These are phyloP conservation scores for Ceratobasidium sp. DNA, from an alignment of 1,284 basidiomycete genomes.

Conservation along the genomic window DNA sequence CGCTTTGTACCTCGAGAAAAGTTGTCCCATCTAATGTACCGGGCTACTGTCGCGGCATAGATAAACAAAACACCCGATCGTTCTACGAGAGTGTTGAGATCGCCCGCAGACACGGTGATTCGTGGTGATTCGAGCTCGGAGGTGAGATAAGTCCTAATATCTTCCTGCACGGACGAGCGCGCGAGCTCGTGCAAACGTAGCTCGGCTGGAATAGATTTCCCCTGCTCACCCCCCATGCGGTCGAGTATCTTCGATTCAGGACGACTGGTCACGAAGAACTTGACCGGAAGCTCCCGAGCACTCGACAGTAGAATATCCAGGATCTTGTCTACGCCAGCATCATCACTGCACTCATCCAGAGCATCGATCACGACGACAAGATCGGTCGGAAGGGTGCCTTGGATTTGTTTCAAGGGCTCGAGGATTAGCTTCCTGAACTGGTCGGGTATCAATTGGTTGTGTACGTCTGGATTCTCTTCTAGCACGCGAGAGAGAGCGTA, in stretches of 20 bases:
- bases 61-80: conserved; percentile 2
- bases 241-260: background rate
- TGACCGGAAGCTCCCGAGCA: background rate
- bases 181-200: conserved; percentile 9
- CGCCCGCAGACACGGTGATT: background rate
- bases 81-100: background rate
- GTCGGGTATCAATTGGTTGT: background rate
- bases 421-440: background rate
- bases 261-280: conserved; percentile 6
- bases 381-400: background rate
- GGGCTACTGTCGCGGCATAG: conserved; percentile 7
- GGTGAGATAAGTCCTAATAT: conserved; percentile 2
- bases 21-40: background rate
- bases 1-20: background rate
- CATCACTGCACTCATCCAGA: conserved; percentile 11
- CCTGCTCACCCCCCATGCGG: background rate
- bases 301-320: background rate
- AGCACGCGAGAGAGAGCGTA: background rate
- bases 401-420: background rate
- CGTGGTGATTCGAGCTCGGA: background rate
- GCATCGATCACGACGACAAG: conserved; percentile 20
- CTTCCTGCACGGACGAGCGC: background rate
- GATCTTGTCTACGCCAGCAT: background rate
- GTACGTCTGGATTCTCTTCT: background rate
- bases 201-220: background rate